These are phyloP conservation scores for Taphrina confusa DNA, from an alignment of 1,139 yeast genomes.

Conservation along the genomic window DNA sequence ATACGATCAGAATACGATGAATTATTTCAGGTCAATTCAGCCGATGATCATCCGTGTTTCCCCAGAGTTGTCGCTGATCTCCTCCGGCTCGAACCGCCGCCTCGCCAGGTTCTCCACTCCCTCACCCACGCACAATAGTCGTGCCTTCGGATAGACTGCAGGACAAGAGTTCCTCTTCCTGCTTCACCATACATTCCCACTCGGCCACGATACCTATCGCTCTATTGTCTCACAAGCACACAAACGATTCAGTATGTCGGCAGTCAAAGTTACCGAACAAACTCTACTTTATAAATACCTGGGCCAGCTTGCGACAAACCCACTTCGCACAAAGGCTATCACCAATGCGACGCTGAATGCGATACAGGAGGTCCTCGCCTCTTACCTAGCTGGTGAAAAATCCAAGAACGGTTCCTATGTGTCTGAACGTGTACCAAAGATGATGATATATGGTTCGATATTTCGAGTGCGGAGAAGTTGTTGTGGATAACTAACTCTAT, in stretches of 20 bases:
- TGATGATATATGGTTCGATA: constrained; percentile 69
- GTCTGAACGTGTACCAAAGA: constrained; percentile 55
- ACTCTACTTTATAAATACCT: constrained; percentile 34
- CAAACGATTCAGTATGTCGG: neutral
- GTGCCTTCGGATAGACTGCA: too few relatives aligned
- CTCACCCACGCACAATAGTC: too few relatives aligned
- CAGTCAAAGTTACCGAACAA: constrained; percentile 19
- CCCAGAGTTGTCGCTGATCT: too few relatives aligned
- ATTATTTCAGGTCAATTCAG: too few relatives aligned
- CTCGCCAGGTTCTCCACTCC: too few relatives aligned
- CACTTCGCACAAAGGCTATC: constrained; percentile 45
- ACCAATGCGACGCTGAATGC: constrained; percentile 49
- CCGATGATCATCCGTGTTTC: too few relatives aligned
- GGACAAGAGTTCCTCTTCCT: too few relatives aligned
- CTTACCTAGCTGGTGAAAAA: constrained; percentile 48
- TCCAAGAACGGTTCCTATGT: constrained; percentile 48
- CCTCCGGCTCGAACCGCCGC: too few relatives aligned
- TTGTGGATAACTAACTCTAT: neutral
- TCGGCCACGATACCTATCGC: too few relatives aligned
- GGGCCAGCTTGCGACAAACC: constrained; percentile 30
- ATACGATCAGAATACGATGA: too few relatives aligned
- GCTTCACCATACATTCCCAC: too few relatives aligned
- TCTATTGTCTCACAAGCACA: neutral
- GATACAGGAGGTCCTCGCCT: constrained; percentile 47
- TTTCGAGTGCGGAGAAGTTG: neutral